phyloP scores from a whole-genome alignment of 352 stramenopile species.

The Pythium angustatum region DNA sequence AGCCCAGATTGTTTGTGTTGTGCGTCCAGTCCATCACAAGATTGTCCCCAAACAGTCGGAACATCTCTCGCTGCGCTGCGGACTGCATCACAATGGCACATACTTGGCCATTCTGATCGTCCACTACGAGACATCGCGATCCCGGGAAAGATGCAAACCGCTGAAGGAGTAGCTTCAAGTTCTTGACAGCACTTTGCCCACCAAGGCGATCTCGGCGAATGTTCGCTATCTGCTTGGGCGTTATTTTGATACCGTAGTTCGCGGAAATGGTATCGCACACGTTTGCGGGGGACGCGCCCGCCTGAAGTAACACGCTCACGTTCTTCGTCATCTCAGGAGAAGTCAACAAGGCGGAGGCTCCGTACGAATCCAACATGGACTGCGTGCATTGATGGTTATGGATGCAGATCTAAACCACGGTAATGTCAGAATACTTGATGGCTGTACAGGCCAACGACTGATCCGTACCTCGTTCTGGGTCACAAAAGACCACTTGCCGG shows the following conservation, averaged over 20 bases:
- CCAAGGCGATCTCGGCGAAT: constrained; percentile 1
- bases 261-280: background rate
- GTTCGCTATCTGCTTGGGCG: constrained; percentile 11
- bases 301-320: background rate
- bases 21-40: constrained; percentile 31
- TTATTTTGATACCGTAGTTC: background rate
- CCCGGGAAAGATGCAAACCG: background rate
- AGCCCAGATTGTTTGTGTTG: constrained; percentile 31
- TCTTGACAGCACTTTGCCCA: background rate
- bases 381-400: background rate
- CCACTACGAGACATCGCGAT: background rate
- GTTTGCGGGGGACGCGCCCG: background rate
- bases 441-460: background rate
- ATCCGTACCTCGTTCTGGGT: background rate
- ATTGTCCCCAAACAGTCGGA: constrained; percentile 22
- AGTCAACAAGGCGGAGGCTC: background rate
- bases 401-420: background rate
- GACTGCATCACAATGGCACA: constrained; percentile 19
- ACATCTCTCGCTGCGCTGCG: constrained; percentile 14
- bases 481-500: background rate
- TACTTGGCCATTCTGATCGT: constrained; percentile 7
- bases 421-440: background rate
- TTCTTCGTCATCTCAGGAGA: background rate
- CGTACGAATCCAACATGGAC: background rate
- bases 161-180: background rate